A percentile compares a stretch with the other conserved stretches of the same genome.
These are phyloP conservation scores for Ogataea methylovora DNA, from an alignment of 805 yeast genomes.

Conservation along the genomic window DNA sequence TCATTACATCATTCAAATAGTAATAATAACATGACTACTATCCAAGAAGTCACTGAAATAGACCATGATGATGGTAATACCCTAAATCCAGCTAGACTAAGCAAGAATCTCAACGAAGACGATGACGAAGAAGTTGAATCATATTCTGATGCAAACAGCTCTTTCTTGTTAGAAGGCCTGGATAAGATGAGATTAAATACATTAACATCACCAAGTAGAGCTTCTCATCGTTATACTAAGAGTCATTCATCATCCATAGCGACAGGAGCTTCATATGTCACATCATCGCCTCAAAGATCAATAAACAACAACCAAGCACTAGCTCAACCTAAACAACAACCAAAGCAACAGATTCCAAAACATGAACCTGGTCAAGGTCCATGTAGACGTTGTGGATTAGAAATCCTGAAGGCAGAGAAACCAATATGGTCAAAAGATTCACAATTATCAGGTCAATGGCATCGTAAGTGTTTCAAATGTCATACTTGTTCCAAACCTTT, in stretches of 20 bases:
- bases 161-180: constrained; percentile 8
- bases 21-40: constrained; percentile 24
- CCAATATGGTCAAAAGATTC: constrained; percentile 80
- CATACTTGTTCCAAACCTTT: constrained; percentile 50
- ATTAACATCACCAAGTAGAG: constrained; percentile 9
- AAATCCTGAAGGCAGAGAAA: constrained; percentile 43
- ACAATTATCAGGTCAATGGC: constrained; percentile 93
- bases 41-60: constrained; percentile 25
- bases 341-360: constrained; percentile 3
- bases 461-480: constrained; percentile 78
- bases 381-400: constrained; percentile 63
- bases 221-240: not conserved
- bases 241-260: not conserved
- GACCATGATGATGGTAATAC: constrained; percentile 12
- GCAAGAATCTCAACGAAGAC: too few species aligned
- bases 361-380: constrained; percentile 66
- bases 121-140: not conserved
- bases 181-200: constrained; percentile 14
- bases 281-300: not conserved
- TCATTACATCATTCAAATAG: constrained; percentile 1
- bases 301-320: not conserved
- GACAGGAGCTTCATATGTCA: not conserved
- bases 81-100: too few species aligned
- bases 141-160: not conserved
- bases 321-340: not conserved